phyloP scores from a whole-genome alignment of 2,329 filamentous ascomycete genomes.

The Clathrospora elynae region DNA sequence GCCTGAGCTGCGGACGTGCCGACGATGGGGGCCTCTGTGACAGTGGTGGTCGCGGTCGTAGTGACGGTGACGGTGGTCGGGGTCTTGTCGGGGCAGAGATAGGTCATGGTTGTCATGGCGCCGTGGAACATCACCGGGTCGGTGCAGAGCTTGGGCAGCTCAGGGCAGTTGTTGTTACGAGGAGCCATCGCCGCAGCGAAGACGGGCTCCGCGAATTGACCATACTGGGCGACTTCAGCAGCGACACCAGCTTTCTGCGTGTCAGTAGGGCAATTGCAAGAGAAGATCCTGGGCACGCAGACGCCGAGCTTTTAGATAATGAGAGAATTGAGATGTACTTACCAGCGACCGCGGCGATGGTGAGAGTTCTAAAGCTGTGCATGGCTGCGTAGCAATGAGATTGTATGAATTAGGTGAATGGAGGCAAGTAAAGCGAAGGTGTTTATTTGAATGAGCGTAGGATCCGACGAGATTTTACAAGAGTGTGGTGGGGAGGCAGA shows the following conservation, averaged over 20 bases:
- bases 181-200: constrained; percentile 8
- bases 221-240: constrained; percentile 13
- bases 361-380: constrained; percentile 13
- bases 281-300: too few species aligned
- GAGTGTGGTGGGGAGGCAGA: constrained; percentile 9
- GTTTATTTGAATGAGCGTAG: constrained; percentile 4
- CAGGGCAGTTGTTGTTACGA: constrained; percentile 15
- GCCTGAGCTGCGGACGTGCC: neutral
- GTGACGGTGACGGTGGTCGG: constrained; percentile 25
- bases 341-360: constrained; percentile 18
- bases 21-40: neutral
- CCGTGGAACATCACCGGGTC: constrained; percentile 23
- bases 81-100: constrained; percentile 25
- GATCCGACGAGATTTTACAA: constrained; percentile 1
- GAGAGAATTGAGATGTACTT: constrained; percentile 3
- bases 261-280: neutral
- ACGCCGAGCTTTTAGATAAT: too few species aligned
- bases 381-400: constrained; percentile 11
- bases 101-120: constrained; percentile 27
- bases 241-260: constrained; percentile 10
- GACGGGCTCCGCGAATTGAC: constrained; percentile 7
- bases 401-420: neutral
- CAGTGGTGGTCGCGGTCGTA: constrained; percentile 21
- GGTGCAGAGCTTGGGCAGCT: constrained; percentile 30
- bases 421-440: neutral